Conservation (phyloP, 1,139 yeast genomes). For the Kurtzmaniella quercitrusa region DNA sequence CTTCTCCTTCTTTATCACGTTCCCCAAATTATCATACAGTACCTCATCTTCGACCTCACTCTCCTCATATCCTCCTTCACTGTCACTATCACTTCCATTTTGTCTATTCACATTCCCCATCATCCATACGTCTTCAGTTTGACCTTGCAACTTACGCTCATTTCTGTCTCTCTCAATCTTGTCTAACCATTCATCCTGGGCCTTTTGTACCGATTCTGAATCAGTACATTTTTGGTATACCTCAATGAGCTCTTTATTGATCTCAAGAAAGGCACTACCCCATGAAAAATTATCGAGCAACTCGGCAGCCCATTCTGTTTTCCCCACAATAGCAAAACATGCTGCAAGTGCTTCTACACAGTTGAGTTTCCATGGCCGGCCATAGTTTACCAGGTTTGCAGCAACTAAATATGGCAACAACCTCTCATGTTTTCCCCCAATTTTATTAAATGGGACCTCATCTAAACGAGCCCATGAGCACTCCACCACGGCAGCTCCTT, state of each 20-base stretch:
- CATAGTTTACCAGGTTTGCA: conserved; percentile 95
- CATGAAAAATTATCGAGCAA: conserved; percentile 80
- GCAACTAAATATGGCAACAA: conserved; percentile 90
- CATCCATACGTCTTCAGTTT: conserved; percentile 68
- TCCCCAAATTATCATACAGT: conserved; percentile 8
- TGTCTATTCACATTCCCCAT: conserved; percentile 69
- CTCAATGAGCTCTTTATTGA: conserved; percentile 74
- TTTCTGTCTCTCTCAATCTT: conserved; percentile 64
- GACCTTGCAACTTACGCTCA: conserved; percentile 53
- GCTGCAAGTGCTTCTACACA: conserved; percentile 99
- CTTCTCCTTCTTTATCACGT: conserved; percentile 4
- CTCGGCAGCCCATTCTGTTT: conserved; percentile 79
- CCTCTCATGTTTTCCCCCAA: conserved; percentile 89
- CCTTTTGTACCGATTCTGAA: conserved; percentile 64
- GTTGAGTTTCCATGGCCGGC: conserved; percentile 92
- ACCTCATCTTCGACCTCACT: conserved; percentile 5
- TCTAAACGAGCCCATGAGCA: conserved; percentile 98
- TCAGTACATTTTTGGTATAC: conserved; percentile 79
- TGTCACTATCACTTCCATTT: conserved; percentile 11
- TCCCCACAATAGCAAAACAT: conserved; percentile 92
- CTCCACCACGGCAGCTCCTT: conserved; percentile 95
- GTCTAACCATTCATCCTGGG: conserved; percentile 74
- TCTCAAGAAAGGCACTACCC: conserved; percentile 83
- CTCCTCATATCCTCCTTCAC: conserved; percentile 11
- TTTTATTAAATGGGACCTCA: conserved; percentile 88